Evolutionary conservation across 1,284 basidiomycete species (phyloP).

Genomic region (Malassezia sp.): DNA sequence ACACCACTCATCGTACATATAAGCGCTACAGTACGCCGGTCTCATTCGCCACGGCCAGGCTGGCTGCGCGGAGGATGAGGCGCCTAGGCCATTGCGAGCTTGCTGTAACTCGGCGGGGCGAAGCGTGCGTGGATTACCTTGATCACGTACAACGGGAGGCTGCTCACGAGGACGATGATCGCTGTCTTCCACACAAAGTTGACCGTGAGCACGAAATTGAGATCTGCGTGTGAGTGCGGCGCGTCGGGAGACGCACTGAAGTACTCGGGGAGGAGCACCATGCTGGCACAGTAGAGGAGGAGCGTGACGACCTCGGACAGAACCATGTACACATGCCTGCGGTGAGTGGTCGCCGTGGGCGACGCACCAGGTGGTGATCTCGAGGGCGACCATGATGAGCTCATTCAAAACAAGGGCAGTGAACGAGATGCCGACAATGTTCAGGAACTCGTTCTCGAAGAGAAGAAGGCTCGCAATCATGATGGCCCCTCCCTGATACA

Average conservation of each 20-base stretch:
- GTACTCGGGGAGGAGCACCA: constrained; percentile 87
- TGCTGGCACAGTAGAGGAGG: constrained; percentile 77
- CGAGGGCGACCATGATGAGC: constrained; percentile 94
- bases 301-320: constrained; percentile 80
- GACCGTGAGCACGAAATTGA: constrained; percentile 75
- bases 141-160: constrained; percentile 79
- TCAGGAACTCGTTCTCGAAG: constrained; percentile 94
- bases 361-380: constrained; percentile 98
- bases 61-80: no score
- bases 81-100: constrained; percentile 50
- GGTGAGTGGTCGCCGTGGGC: no score
- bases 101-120: constrained; percentile 86
- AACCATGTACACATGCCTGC: constrained; percentile 94
- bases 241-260: no score
- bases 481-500: constrained; percentile 96
- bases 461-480: constrained; percentile 94
- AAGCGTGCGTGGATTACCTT: constrained; percentile 74
- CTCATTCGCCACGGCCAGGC: no score
- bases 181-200: constrained; percentile 79
- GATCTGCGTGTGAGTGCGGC: no score
- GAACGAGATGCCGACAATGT: constrained; percentile 96
- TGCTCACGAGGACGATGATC: constrained; percentile 80
- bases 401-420: constrained; percentile 92
- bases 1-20: no score
- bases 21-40: no score